phyloP scores from a whole-genome alignment of 208 protist species.

The Leishmania major region DNA sequence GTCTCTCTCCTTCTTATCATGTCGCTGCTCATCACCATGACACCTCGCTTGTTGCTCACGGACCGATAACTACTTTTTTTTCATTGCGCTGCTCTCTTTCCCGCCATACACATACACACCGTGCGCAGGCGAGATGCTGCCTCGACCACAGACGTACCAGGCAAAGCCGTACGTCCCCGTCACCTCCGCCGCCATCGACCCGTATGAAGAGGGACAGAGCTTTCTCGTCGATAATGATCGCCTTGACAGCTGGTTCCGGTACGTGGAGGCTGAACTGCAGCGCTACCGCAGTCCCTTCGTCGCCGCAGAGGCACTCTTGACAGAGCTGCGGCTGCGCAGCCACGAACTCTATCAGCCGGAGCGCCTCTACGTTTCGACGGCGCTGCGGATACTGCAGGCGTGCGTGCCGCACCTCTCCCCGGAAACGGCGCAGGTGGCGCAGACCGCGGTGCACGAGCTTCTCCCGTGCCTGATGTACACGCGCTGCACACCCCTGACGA shows the following conservation, averaged over 20 bases:
- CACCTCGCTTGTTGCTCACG: background rate
- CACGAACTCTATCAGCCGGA: slow-evolving; percentile 39
- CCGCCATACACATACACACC: background rate
- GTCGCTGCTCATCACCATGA: background rate
- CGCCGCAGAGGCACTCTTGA: slow-evolving; percentile 78
- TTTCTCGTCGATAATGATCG: slow-evolving; percentile 45
- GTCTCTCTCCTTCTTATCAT: background rate
- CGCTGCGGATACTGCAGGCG: slow-evolving; percentile 69
- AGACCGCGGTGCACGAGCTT: slow-evolving; percentile 76
- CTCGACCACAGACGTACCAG: slow-evolving; percentile 17
- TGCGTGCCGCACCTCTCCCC: slow-evolving; percentile 52
- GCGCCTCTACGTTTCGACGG: slow-evolving; percentile 70
- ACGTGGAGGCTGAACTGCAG: slow-evolving; percentile 62
- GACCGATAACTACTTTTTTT: background rate
- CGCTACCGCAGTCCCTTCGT: slow-evolving; percentile 82
- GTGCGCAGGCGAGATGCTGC: slow-evolving; percentile 16
- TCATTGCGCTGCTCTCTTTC: background rate
- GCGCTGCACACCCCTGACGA: slow-evolving; percentile 22
- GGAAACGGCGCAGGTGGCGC: slow-evolving; percentile 53
- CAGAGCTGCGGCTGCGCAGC: slow-evolving; percentile 56
- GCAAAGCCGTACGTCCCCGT: slow-evolving; percentile 32
- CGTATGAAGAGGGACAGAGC: slow-evolving; percentile 47
- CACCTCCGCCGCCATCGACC: slow-evolving; percentile 73
- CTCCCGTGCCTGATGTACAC: slow-evolving; percentile 80
- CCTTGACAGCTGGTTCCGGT: slow-evolving; percentile 58